These are phyloP conservation scores for Saccharomyces paradoxus DNA, from an alignment of 805 yeast genomes.

Conservation along the genomic window DNA sequence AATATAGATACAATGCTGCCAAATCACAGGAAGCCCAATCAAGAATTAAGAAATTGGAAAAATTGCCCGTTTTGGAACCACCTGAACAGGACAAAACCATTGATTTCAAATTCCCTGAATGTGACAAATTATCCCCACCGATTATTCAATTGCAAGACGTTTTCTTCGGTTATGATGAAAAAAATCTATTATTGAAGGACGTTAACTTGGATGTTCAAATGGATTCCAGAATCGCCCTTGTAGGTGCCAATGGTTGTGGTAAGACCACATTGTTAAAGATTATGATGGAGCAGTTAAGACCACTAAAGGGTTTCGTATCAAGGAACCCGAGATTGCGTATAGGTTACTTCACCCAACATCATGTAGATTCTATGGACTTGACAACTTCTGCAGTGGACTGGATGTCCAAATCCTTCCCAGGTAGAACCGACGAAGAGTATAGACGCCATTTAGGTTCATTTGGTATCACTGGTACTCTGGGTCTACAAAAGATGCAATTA, in stretches of 20 bases:
- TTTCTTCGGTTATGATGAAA: conserved; percentile 71
- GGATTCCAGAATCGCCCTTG: conserved; percentile 91
- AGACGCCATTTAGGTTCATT: conserved; percentile 94
- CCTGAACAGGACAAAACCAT: conserved; percentile 87
- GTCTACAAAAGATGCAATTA: conserved; percentile 80
- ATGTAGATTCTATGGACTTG: conserved; percentile 94
- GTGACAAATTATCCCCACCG: conserved; percentile 88
- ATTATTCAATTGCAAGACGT: conserved; percentile 82
- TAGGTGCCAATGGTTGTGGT: conserved; percentile 99
- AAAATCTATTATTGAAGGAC: conserved; percentile 54
- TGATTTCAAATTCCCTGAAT: conserved; percentile 89
- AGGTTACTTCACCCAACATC: conserved; percentile 97
- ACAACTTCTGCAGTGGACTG: conserved; percentile 80
- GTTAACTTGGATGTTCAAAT: conserved; percentile 87
- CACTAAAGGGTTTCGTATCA: conserved; percentile 69
- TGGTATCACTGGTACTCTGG: conserved; percentile 92
- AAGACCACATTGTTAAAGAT: conserved; percentile 88
- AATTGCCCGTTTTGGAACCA: conserved; percentile 83
- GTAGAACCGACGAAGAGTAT: conserved; percentile 91
- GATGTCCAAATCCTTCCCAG: conserved; percentile 86
- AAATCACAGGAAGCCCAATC: conserved; percentile 97
- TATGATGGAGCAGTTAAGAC: conserved; percentile 67
- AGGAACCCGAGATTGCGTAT: conserved; percentile 81
- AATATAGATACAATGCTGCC: conserved; percentile 95
- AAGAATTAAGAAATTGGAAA: conserved; percentile 92